Conservation (phyloP, 768 basidiomycete species). For the Asterophora lycoperdoides region DNA sequence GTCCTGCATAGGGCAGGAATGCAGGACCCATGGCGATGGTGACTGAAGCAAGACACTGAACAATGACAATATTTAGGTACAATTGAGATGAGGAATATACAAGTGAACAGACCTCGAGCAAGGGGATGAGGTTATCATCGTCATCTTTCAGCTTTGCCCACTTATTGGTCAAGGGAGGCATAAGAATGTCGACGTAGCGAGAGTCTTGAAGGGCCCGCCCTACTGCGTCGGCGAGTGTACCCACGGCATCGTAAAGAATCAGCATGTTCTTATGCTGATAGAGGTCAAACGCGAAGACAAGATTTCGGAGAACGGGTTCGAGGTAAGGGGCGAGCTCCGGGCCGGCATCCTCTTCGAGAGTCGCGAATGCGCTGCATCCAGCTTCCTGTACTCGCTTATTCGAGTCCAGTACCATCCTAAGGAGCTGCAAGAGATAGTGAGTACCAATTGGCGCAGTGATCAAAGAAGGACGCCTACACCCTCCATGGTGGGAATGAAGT, state of each 20-base stretch:
- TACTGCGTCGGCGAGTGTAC: conserved; percentile 95
- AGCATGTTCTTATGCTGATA: conserved; percentile 99
- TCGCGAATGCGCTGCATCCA: conserved; percentile 97
- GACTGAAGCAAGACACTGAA: conserved; percentile 92
- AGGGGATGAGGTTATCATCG: conserved; percentile 88
- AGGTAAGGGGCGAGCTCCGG: conserved; percentile 86
- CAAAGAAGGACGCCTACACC: conserved; percentile 52
- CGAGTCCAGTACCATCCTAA: conserved; percentile 95
- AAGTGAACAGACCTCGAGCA: conserved; percentile 75
- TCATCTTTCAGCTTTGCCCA: conserved; percentile 92
- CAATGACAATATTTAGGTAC: background rate
- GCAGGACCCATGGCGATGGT: conserved; percentile 92
- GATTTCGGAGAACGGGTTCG: conserved; percentile 89
- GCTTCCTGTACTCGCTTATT: conserved; percentile 99
- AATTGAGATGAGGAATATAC: background rate
- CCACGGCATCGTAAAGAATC: conserved; percentile 98
- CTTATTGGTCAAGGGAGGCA: conserved; percentile 88
- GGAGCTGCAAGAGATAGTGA: conserved; percentile 53
- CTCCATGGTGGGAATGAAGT: conserved; percentile 98
- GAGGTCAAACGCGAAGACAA: conserved; percentile 95
- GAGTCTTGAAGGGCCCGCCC: conserved; percentile 83
- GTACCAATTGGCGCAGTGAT: background rate
- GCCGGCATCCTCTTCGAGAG: conserved; percentile 96
- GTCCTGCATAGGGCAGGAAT: conserved; percentile 84
- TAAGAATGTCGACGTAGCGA: conserved; percentile 86